These are phyloP conservation scores for Globisporangium paroecandrum DNA, from an alignment of 352 stramenopile genomes.

Conservation along the genomic window DNA sequence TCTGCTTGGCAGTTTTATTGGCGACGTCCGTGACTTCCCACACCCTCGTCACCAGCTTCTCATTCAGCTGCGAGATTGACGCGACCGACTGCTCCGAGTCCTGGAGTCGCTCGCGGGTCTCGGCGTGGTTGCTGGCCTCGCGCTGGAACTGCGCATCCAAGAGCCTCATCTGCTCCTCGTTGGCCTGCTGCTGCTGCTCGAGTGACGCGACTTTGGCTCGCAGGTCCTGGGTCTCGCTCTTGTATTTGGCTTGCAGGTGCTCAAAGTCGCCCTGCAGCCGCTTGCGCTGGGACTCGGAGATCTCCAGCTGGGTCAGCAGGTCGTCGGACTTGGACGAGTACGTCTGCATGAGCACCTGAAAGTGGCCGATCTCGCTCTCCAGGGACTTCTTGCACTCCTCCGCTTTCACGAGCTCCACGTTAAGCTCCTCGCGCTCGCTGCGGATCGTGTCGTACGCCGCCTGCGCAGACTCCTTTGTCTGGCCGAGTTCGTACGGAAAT, in stretches of 20 bases:
- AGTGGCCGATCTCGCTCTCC: conserved; percentile 48
- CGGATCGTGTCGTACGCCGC: conserved; percentile 63
- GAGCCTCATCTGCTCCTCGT: conserved; percentile 31
- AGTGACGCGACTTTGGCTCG: conserved; percentile 27
- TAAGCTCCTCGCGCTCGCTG: conserved; percentile 56
- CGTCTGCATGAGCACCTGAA: conserved; percentile 44
- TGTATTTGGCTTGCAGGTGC: conserved; percentile 27
- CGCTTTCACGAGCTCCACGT: conserved; percentile 46
- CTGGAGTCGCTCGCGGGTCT: conserved; percentile 42
- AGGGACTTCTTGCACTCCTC: conserved; percentile 43
- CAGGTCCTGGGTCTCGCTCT: conserved; percentile 31
- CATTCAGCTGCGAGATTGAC: conserved; percentile 65
- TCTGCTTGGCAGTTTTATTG: conserved; percentile 55
- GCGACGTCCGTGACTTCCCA: conserved; percentile 56
- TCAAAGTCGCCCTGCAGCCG: conserved; percentile 39
- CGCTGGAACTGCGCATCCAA: conserved; percentile 38
- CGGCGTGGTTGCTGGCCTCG: conserved; percentile 39
- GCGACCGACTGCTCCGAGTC: conserved; percentile 70
- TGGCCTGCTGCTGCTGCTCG: conserved; percentile 25
- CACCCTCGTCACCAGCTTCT: conserved; percentile 63
- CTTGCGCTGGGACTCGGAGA: conserved; percentile 37
- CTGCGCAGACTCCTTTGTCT: conserved; percentile 62
- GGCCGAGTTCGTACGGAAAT: conserved; percentile 58
- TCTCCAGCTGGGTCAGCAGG: conserved; percentile 44
- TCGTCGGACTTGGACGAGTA: conserved; percentile 53